Percentiles rank a stretch among this genome's conserved stretches.
phyloP scores from a whole-genome alignment of 192 early-diverging fungal genomes.

The Spinellus fusiger region DNA sequence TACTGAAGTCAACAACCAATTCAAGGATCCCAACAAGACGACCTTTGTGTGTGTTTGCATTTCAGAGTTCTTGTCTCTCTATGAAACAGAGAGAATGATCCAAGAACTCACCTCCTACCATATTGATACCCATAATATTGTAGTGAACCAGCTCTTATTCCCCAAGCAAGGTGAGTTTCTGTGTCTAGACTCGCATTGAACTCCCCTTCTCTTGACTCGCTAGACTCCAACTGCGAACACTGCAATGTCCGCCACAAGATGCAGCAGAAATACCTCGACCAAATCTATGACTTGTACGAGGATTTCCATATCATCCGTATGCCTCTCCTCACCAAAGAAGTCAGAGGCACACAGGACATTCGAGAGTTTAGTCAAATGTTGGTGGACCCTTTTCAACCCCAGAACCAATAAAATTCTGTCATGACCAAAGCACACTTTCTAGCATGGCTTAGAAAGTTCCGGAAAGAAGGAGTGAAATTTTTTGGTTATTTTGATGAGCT shows the following conservation, averaged over 20 bases:
- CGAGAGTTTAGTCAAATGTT: slow-evolving; percentile 90
- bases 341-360: slow-evolving; percentile 91
- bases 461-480: neutral
- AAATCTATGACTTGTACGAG: slow-evolving; percentile 98
- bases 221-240: slow-evolving; percentile 76
- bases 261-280: slow-evolving; percentile 98
- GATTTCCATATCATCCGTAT: slow-evolving; percentile 96
- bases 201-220: slow-evolving; percentile 41
- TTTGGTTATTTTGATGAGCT: neutral
- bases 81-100: slow-evolving; percentile 99
- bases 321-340: slow-evolving; percentile 94
- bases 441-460: neutral
- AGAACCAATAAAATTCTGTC: slow-evolving; percentile 4
- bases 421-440: neutral
- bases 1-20: slow-evolving; percentile 97
- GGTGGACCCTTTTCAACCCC: slow-evolving; percentile 57
- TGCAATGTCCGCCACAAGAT: slow-evolving; percentile 94
- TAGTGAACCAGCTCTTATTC: slow-evolving; percentile 97
- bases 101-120: slow-evolving; percentile 96
- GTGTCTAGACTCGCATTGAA: slow-evolving; percentile 15
- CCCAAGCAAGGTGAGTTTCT: slow-evolving; percentile 66
- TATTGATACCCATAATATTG: slow-evolving; percentile 99
- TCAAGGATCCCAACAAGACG: slow-evolving; percentile 99
- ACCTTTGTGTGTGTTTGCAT: slow-evolving; percentile 99
- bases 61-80: slow-evolving; percentile 97